phyloP scores from a whole-genome alignment of 305 asterid genomes.

The Solanum hybrid region DNA sequence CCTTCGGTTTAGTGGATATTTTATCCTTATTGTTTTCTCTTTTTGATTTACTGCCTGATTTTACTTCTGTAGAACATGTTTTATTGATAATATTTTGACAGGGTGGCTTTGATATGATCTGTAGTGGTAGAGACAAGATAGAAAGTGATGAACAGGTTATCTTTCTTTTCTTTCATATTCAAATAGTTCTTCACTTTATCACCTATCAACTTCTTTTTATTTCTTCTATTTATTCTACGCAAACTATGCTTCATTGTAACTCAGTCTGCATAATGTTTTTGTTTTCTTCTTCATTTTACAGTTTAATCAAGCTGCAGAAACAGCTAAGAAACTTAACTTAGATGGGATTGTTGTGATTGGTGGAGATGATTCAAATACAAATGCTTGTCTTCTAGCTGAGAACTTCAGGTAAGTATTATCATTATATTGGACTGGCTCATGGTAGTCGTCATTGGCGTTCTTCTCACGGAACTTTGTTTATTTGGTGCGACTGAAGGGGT shows the following conservation, averaged over 20 bases:
- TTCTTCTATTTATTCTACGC: not conserved
- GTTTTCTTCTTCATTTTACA: constrained; percentile 18
- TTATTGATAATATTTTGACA: constrained; percentile 3
- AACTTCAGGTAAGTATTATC: constrained; percentile 29
- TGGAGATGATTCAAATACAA: constrained; percentile 47
- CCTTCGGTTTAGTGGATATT: not conserved
- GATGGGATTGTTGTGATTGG: constrained; percentile 61
- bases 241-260: not conserved
- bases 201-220: constrained; percentile 6
- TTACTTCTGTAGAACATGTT: not conserved
- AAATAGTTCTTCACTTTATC: not conserved
- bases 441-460: not conserved
- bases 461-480: not conserved
- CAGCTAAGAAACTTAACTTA: constrained; percentile 45
- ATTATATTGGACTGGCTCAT: not conserved
- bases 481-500: constrained; percentile 14
- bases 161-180: not conserved
- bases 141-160: constrained; percentile 58
- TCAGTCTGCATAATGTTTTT: not conserved
- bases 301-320: constrained; percentile 55
- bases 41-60: not conserved
- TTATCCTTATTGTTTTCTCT: not conserved
- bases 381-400: constrained; percentile 50
- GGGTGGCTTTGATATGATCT: constrained; percentile 75
- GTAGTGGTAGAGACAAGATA: constrained; percentile 70